Evolutionary conservation across 2,329 filamentous ascomycete species (phyloP), one percentile per base, ranked within the genome.

Genomic region (Fusarium falciforme): DNA sequence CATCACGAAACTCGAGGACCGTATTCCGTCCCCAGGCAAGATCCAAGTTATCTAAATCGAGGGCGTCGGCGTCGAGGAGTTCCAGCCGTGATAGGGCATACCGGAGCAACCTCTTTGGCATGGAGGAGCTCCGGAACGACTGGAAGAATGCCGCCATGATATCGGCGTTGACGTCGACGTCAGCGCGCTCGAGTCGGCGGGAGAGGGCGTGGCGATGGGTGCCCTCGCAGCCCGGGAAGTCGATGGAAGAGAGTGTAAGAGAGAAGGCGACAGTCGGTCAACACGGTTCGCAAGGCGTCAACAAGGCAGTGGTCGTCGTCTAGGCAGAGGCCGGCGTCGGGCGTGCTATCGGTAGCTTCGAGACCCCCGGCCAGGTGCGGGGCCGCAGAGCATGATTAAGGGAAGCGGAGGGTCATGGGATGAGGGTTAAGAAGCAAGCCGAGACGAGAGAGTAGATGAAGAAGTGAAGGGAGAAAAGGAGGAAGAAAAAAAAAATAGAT

Each of bases 41-140:
- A 77, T 97, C 94, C 72, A 98, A 85, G 76, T 94, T 94, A 74
- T 96, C 94, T 71, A 96, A 88, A 79, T 98, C 93, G 75, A 98
- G 86, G 14, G 93, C 92, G 80, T 97, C 93, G 66, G 94, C 93
- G 79, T 98, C 96, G 68, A 99, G 90, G 64, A 98, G 88, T 77
- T 97, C 95, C 68, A 98, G 88, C 67, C 92, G 91, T 27, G 93
- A 93, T 47, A 99, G 87, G 59, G 92, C 94, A 85, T 96, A 98
- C 76, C 94, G 92, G 74, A 98, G 89, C 78, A 98, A 88, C 82
- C 93, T 92, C 88, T 96, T 97, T 85, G 95, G 94, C 87, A 97
- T 94, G 76, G 90, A 93, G 73, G 94, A 90, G 81, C 84, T 87
- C 78, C 86, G 84, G 78, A 91, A 90, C 67, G 87, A 88, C 83